These are phyloP conservation scores for Lactarius trivialis DNA, from an alignment of 768 basidiomycete species.

Conservation along the genomic window DNA sequence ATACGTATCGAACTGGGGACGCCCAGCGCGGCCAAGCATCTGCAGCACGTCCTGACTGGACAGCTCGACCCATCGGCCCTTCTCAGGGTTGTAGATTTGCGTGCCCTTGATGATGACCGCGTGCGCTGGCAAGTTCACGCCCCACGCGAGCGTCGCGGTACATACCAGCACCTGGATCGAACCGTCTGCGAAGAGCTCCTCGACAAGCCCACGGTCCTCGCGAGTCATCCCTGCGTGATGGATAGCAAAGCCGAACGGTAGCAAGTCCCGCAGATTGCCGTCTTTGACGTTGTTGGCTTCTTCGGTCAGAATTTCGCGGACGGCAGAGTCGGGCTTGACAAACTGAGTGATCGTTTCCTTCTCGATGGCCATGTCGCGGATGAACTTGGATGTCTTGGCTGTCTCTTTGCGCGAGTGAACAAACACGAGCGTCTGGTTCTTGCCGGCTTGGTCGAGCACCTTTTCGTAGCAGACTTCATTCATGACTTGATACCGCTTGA, in stretches of 20 bases:
- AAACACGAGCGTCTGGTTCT: conserved; percentile 92
- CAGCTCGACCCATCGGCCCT: conserved; percentile 95
- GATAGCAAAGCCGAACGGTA: conserved; percentile 96
- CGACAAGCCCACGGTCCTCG: conserved; percentile 85
- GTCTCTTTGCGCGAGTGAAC: conserved; percentile 99
- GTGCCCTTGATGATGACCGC: conserved; percentile 99
- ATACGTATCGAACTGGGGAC: conserved; percentile 94
- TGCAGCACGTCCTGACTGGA: conserved; percentile 95
- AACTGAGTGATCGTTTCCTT: conserved; percentile 96
- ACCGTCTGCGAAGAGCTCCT: conserved; percentile 90
- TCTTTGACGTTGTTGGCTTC: conserved; percentile 84
- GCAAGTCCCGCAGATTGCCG: conserved; percentile 72
- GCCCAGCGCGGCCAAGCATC: conserved; percentile 96
- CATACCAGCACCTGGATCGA: conserved; percentile 92
- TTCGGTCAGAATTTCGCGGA: conserved; percentile 80
- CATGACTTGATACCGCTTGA: conserved; percentile 96
- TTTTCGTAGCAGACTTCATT: conserved; percentile 99
- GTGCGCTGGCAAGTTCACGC: conserved; percentile 96
- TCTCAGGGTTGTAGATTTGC: conserved; percentile 98
- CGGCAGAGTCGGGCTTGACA: conserved; percentile 88
- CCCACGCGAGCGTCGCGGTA: conserved; percentile 98
- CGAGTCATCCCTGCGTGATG: conserved; percentile 97
- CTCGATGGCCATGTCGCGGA: conserved; percentile 92
- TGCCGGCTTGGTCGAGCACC: conserved; percentile 84
- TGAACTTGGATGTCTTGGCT: conserved; percentile 90